Conservation (phyloP, 768 basidiomycete species). For the Hypholoma fasciculare region DNA sequence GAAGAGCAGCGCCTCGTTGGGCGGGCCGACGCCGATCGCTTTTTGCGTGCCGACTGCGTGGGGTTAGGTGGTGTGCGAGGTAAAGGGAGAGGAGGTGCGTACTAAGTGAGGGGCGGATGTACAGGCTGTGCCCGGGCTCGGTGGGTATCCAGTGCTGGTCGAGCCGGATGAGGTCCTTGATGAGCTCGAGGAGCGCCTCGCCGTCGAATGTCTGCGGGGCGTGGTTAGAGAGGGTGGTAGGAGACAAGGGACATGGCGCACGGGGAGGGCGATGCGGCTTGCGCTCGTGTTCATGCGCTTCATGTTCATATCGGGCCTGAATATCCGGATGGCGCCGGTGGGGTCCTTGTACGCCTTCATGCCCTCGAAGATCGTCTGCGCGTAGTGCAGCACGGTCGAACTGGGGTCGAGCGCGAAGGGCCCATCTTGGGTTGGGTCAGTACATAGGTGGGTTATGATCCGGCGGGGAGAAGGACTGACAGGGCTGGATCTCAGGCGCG, state of each 20-base stretch:
- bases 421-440: conserved; percentile 47
- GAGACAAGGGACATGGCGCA: conserved; percentile 30
- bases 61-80: conserved; percentile 1
- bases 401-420: conserved; percentile 77
- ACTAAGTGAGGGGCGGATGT: conserved; percentile 84
- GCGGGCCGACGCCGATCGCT: conserved; percentile 70
- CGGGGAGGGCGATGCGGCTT: conserved; percentile 72
- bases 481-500: conserved; percentile 78
- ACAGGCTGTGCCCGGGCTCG: conserved; percentile 86
- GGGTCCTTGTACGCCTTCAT: conserved; percentile 89
- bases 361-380: conserved; percentile 89
- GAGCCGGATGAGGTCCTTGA: conserved; percentile 82
- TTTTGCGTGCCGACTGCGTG: conserved; percentile 72
- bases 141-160: conserved; percentile 93
- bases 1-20: conserved; percentile 81
- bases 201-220: conserved; percentile 72
- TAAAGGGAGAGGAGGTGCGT: conserved; percentile 6
- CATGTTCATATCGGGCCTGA: conserved; percentile 98
- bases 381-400: conserved; percentile 87
- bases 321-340: conserved; percentile 74
- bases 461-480: conserved; percentile 41
- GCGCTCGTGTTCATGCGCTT: conserved; percentile 91
- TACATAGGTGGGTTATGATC: conserved; percentile 2
- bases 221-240: background rate
- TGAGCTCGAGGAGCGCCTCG: conserved; percentile 69